These are phyloP conservation scores for Dothideomycetes sp. DNA, from an alignment of 2,329 filamentous ascomycete genomes.

Conservation along the genomic window DNA sequence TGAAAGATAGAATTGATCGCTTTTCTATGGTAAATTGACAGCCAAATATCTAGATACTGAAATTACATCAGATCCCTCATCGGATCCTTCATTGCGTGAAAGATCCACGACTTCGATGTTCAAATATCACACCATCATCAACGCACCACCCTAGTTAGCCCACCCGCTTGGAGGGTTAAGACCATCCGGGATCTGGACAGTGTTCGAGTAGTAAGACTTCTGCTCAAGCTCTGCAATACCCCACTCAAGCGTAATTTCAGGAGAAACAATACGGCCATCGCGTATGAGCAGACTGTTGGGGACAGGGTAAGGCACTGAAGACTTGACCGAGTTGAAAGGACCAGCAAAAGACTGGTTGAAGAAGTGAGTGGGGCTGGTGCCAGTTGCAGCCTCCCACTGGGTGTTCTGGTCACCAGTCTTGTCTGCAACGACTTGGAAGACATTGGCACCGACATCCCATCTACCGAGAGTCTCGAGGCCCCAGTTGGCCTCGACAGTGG, in stretches of 20 bases:
- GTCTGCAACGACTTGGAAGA: slow-evolving; percentile 27
- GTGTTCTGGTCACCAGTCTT: slow-evolving; percentile 22
- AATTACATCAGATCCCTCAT: too few relatives aligned
- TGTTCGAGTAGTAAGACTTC: slow-evolving; percentile 19
- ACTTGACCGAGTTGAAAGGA: slow-evolving; percentile 19
- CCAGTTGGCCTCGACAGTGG: slow-evolving; percentile 36
- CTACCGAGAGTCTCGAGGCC: slow-evolving; percentile 32
- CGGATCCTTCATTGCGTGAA: too few relatives aligned
- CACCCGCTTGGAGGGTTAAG: slow-evolving; percentile 21
- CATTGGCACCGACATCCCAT: slow-evolving; percentile 37
- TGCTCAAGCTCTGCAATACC: slow-evolving; percentile 3
- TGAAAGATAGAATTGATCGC: too few relatives aligned
- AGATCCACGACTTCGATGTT: too few relatives aligned
- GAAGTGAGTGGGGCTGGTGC: slow-evolving; percentile 16
- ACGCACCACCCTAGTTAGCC: neutral
- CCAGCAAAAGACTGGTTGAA: slow-evolving; percentile 23
- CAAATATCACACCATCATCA: neutral
- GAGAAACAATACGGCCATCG: slow-evolving; percentile 19
- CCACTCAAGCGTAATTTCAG: slow-evolving; percentile 17
- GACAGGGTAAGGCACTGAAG: slow-evolving; percentile 15
- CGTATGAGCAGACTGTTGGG: slow-evolving; percentile 19
- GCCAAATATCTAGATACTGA: too few relatives aligned
- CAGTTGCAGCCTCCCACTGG: slow-evolving; percentile 16
- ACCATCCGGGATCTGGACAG: slow-evolving; percentile 21
- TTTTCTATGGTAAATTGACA: too few relatives aligned